Evolutionary conservation across 1,284 basidiomycete genomes (phyloP).

Genomic region (Grifola frondosa): DNA sequence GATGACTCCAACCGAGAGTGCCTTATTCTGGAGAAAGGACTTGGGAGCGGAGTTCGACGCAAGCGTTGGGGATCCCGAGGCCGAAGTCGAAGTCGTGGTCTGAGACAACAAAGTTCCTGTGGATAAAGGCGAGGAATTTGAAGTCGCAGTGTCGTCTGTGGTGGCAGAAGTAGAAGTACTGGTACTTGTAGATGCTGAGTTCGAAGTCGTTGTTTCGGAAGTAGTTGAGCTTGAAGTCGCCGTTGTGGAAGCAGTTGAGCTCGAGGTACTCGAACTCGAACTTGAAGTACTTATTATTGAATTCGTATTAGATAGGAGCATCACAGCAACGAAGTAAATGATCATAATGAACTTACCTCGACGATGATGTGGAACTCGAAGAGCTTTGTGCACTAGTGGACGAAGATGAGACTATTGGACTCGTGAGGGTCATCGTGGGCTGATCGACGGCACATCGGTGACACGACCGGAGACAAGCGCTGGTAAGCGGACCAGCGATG

Average conservation of each 20-base stretch:
- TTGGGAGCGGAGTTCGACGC: constrained; percentile 23
- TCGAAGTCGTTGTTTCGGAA: constrained; percentile 4
- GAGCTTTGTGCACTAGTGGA: too few relatives aligned
- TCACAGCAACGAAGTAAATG: too few relatives aligned
- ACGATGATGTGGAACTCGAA: too few relatives aligned
- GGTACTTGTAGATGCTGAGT: constrained; percentile 1
- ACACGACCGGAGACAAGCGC: too few relatives aligned
- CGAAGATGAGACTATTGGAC: too few relatives aligned
- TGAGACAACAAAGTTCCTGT: constrained; percentile 30
- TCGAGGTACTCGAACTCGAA: constrained; percentile 7
- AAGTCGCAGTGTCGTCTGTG: constrained; percentile 1
- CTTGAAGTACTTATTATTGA: background rate
- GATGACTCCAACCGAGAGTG: constrained; percentile 57
- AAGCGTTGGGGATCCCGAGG: constrained; percentile 16
- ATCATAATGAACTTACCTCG: too few relatives aligned
- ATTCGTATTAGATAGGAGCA: too few relatives aligned
- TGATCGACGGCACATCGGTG: too few relatives aligned
- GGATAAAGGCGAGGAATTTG: constrained; percentile 8
- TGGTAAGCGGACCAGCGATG: too few relatives aligned
- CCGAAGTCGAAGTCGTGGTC: constrained; percentile 19
- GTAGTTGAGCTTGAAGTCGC: constrained; percentile 4
- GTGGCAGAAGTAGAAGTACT: background rate
- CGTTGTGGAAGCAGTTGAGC: constrained; percentile 5
- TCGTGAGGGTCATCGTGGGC: too few relatives aligned
- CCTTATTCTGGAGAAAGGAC: constrained; percentile 62